Conservation (phyloP, 768 basidiomycete genomes). For the Cystobasidiopsis lactophilus region DNA sequence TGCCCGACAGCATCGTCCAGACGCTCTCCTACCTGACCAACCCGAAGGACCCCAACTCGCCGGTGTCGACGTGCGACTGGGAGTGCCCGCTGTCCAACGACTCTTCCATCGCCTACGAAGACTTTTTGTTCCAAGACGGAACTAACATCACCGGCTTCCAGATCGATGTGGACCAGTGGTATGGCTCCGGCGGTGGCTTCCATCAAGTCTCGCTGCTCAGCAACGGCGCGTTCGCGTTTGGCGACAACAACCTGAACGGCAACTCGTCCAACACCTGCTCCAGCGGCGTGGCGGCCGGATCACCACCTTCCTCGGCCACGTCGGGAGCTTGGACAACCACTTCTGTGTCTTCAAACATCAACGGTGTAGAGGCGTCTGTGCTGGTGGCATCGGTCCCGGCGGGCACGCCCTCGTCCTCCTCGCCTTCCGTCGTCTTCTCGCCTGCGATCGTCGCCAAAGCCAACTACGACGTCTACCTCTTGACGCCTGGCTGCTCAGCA, state of each 20-base stretch:
- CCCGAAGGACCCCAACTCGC: slow-evolving; percentile 42
- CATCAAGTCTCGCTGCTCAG: slow-evolving; percentile 83
- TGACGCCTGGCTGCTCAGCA: slow-evolving; percentile 64
- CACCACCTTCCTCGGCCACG: slow-evolving; percentile 4
- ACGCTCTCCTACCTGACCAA: slow-evolving; percentile 40
- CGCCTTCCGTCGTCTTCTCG: slow-evolving; percentile 69
- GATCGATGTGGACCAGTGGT: slow-evolving; percentile 53
- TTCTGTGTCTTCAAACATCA: slow-evolving; percentile 27
- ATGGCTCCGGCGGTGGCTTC: slow-evolving; percentile 53
- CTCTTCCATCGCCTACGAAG: slow-evolving; percentile 60
- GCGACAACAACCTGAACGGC: slow-evolving; percentile 11
- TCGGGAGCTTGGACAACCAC: slow-evolving; percentile 35
- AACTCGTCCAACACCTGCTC: slow-evolving; percentile 14
- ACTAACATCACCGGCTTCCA: slow-evolving; percentile 69
- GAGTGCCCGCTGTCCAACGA: slow-evolving; percentile 63
- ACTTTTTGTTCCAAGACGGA: slow-evolving; percentile 54
- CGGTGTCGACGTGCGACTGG: slow-evolving; percentile 52
- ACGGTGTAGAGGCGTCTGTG: slow-evolving; percentile 57
- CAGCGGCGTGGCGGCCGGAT: slow-evolving; percentile 5
- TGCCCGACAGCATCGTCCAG: slow-evolving; percentile 70
- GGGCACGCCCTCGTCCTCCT: slow-evolving; percentile 36
- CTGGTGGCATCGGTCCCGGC: slow-evolving; percentile 45
- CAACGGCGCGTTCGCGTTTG: slow-evolving; percentile 34
- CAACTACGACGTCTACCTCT: slow-evolving; percentile 57
- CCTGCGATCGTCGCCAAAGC: slow-evolving; percentile 83